Base-by-base conservation (phyloP, 2,329 filamentous ascomycete genomes). In the Aspergillus sp. region DNA sequence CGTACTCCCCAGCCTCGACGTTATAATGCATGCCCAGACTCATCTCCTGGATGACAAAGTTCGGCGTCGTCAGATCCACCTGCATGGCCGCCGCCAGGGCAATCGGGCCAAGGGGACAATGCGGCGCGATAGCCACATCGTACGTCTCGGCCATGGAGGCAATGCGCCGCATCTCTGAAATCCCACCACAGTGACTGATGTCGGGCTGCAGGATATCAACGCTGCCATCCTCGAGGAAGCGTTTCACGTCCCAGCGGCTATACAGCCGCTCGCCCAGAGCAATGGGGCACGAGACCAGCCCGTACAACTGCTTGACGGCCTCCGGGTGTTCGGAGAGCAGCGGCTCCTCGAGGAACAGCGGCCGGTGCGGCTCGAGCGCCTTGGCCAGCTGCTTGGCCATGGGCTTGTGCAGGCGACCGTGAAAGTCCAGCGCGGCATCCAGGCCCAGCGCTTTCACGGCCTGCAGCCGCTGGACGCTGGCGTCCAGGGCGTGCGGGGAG, bases 1-100 rank as follows among this genome's bases (percentile, higher is more conserved):
- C 83, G 54, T 81, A 73, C 2, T 79, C 74, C 1, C 78, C 81
- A 0, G 74, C 77, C 56, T 76, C 75, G 3, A 67, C 65, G 55
- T 90, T 90, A 60, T 89, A 90, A 61, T 90, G 86, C 55, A 90
- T 89, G 0, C 85, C 86, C 29, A 88, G 59, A 45, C 81, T 83
- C 86, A 88, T 88, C 64, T 89, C 85, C 58, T 86, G 81, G 30
- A 89, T 88, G 0, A 76, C 78, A 60, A 85, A 88, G 62, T 84
- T 88, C 19, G 74, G 75, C 19, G 70, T 79, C 7, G 67, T 70
- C 19, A 77, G 71, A 27, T 80, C 81, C 1, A 88, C 77, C 52
- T 88, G 85, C 36, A 88, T 72, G 46, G 76, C 81, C 0, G 85
- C 85, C 0, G 85, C 85, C 10, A 88, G 69, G 0, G 85, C 83